Evolutionary conservation across 768 basidiomycete genomes (phyloP), one percentile per base, ranked within the genome.

Genomic region (Amanita phalloides): DNA sequence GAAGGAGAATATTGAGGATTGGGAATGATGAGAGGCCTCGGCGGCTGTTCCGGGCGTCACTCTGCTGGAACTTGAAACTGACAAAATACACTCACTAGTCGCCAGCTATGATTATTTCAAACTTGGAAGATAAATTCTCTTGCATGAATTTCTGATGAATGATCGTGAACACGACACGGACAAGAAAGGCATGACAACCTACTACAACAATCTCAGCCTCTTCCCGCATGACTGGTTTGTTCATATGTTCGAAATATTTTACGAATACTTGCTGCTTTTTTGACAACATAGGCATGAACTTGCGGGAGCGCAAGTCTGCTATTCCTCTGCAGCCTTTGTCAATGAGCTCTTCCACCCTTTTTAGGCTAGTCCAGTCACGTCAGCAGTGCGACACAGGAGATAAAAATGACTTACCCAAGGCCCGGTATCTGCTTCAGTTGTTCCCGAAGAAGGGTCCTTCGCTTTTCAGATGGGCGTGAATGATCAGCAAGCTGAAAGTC

Each of bases 81-180:
- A 33, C 48, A 5, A 13, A 10, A 13, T 17, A 6, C 11, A 64
- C 83, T 61, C 59, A 85, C 83, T 82, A 79, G 64, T 69, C 70
- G 8, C 81, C 82, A 0, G 70, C 70, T n/a, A 80, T 58, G 28
- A 71, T 58, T 14, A 78, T 55, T 53, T 80, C 76, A 55, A 73
- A 79, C 42, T 71, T 73, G 17, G 69, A 59, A 35, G 73, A 69
- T 5, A 82, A 54, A 52, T 68, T 69, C 13, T 74, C 66, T 30
- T 64, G 67, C 48, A 80, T 68, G 46, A 79, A 81, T 46, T 69
- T 65, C 82, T 84, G 37, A n/a, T 37, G 36, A 36, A 45, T 43
- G 30, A 4, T 20, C 11, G 35, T 35, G 35, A 26, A 45, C 37
- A 41, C 43, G 5, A 17, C 39, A 26, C 39, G 25, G 53, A 43